Evolutionary conservation across 148 eudicot genomes (phyloP), one percentile per base, ranked within the genome.

Genomic region (Camellia sinensis): DNA sequence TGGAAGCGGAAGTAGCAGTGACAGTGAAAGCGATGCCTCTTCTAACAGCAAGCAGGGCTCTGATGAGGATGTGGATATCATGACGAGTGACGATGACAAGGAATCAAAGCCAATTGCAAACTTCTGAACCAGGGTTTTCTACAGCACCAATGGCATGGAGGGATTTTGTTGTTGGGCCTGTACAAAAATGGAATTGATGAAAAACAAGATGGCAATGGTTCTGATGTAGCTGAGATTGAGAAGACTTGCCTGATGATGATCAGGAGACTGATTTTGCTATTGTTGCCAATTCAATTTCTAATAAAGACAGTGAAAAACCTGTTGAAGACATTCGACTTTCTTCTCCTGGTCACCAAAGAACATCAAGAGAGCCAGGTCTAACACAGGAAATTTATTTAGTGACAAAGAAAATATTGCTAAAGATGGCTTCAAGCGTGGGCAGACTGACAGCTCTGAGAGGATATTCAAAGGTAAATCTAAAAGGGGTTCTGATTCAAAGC

Each of bases 41-140:
- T 85, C 98, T 19, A 91, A 94, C 84, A 95, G 97, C 89, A 92
- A 96, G 87, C 91, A 93, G 83, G 91, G 90, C 43, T 90, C 99
- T 83, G 99, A 96, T 79, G 95, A 90, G 86, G 99, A 96, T 75
- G 89, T 96, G 45, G 93, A 96, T 84, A 96, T 96, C 70, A 88
- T 94, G 85, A 79, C 86, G 12, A 88, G 93, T 77, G 97, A 92
- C 79, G 95, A 89, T 80, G 97, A 94, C 61, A 91, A 90, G 81
- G 94, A 92, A 84, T 80, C 83, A 57, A 89, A 84, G 74, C 87
- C 87, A 82, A 19, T 48, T 84, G 56, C 88, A 74, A 73, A 86
- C 79, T 77, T 62, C 83, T 82, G 90, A 79, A 75, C 85, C 85
- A 52, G 86, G 82, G 59, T 50, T 84, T 15, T 78, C 86, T 41